Percentiles rank a stretch among this genome's conserved stretches.
These are phyloP conservation scores for Xylaria sp. DNA, from an alignment of 2,329 filamentous ascomycete genomes.

Conservation along the genomic window DNA sequence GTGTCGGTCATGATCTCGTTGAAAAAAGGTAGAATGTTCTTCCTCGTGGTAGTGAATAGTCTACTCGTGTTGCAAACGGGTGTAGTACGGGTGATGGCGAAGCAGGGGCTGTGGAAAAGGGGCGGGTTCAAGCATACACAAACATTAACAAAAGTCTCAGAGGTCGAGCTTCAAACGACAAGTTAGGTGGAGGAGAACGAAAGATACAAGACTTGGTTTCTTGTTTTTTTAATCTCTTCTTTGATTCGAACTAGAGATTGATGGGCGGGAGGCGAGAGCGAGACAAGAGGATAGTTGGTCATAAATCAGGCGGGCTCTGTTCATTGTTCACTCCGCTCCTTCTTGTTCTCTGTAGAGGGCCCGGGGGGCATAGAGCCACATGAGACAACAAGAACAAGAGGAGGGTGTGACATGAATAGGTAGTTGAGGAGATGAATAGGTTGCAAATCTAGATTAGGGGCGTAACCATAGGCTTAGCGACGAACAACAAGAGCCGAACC, in stretches of 20 bases:
- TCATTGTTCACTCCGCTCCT: slow-evolving; percentile 35
- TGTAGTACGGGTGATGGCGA: slow-evolving; percentile 15
- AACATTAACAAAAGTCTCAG: slow-evolving; percentile 40
- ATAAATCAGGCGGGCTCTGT: slow-evolving; percentile 31
- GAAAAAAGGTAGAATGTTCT: slow-evolving; percentile 18
- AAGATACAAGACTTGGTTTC: slow-evolving; percentile 26
- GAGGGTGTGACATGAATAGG: slow-evolving; percentile 24
- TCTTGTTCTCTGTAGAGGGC: slow-evolving; percentile 33
- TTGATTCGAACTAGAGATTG: slow-evolving; percentile 23
- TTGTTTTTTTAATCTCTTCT: slow-evolving; percentile 17
- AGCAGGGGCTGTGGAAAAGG: slow-evolving; percentile 37
- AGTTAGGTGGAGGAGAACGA: slow-evolving; percentile 16
- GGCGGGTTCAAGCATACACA: slow-evolving; percentile 35
- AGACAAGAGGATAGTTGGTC: slow-evolving; percentile 39
- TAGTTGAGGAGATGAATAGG: slow-evolving; percentile 17
- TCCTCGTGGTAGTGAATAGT: slow-evolving; percentile 9
- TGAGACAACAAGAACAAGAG: slow-evolving; percentile 37
- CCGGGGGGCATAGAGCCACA: slow-evolving; percentile 21
- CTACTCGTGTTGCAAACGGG: slow-evolving; percentile 42
- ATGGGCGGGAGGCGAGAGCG: slow-evolving; percentile 30
- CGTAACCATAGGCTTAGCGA: slow-evolving; percentile 18
- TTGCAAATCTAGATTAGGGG: slow-evolving; percentile 14
- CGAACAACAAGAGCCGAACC: slow-evolving; percentile 27
- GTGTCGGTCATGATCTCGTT: slow-evolving; percentile 44
- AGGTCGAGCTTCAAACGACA: slow-evolving; percentile 40